phyloP scores from a whole-genome alignment of 805 yeast genomes.

The Komagataella phaffii region DNA sequence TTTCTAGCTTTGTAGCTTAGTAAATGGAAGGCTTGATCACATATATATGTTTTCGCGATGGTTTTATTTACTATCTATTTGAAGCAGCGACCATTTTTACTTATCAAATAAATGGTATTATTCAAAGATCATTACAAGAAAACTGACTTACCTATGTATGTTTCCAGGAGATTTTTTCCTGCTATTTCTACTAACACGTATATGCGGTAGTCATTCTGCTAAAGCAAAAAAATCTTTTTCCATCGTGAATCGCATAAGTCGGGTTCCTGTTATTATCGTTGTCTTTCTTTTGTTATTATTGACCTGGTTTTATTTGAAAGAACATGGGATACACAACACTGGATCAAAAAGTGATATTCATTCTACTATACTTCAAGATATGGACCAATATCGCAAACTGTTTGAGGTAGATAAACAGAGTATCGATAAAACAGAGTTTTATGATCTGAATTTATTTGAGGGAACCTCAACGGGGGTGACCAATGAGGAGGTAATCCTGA shows the following conservation, averaged over 20 bases:
- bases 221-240: background rate
- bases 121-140: conserved; percentile 20
- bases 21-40: conserved; percentile 10
- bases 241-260: background rate
- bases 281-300: background rate
- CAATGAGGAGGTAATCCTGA: conserved; percentile 48
- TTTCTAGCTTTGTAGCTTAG: conserved; percentile 3
- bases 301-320: background rate
- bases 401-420: background rate
- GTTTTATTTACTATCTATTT: background rate
- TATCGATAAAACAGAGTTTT: conserved; percentile 30
- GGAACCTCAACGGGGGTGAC: conserved; percentile 37
- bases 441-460: conserved; percentile 44
- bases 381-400: background rate
- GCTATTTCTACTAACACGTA: background rate
- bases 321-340: background rate
- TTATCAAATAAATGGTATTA: background rate
- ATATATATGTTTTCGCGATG: background rate
- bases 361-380: background rate
- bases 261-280: background rate
- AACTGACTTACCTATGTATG: conserved; percentile 34
- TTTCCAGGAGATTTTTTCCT: conserved; percentile 1
- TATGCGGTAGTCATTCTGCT: background rate
- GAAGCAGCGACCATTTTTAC: background rate
- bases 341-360: background rate